phyloP scores from a whole-genome alignment of 805 yeast species.

The Yarrowia keelungensis region DNA sequence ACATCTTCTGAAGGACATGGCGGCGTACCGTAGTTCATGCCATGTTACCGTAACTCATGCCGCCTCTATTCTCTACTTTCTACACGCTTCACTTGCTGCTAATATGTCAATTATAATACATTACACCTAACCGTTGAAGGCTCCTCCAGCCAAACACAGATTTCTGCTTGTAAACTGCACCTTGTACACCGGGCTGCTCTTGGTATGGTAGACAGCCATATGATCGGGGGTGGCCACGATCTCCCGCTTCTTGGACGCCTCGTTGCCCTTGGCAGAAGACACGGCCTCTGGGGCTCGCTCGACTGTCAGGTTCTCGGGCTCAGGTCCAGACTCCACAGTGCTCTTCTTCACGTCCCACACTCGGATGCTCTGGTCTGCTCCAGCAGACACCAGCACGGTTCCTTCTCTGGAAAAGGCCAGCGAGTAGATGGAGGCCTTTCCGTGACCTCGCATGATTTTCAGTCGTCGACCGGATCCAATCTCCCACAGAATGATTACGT shows the following conservation, averaged over 20 bases:
- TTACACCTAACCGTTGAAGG: constrained; percentile 58
- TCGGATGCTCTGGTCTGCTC: constrained; percentile 89
- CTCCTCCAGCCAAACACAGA: constrained; percentile 92
- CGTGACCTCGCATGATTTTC: constrained; percentile 95
- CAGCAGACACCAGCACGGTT: constrained; percentile 85
- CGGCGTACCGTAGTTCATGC: too few relatives aligned
- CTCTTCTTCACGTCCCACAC: constrained; percentile 95
- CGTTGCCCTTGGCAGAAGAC: constrained; percentile 36
- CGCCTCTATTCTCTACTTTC: too few relatives aligned
- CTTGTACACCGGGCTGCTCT: constrained; percentile 90
- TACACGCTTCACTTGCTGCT: background rate
- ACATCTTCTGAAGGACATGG: background rate
- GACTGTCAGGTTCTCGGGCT: constrained; percentile 70
- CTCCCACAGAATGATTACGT: constrained; percentile 90
- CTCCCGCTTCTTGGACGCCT: constrained; percentile 58
- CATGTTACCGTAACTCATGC: too few relatives aligned
- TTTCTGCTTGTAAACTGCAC: constrained; percentile 92
- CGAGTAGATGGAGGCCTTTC: constrained; percentile 83
- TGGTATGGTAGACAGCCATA: constrained; percentile 91
- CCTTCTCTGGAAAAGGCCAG: constrained; percentile 87
- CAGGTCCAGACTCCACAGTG: constrained; percentile 77
- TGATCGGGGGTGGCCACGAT: constrained; percentile 87
- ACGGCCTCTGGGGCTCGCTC: constrained; percentile 47
- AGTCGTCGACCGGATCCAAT: constrained; percentile 87
- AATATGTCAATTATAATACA: constrained; percentile 20